Percentiles rank a stretch among this genome's conserved stretches.
Evolutionary conservation across 2,329 filamentous ascomycete genomes (phyloP).

Genomic region (Fusarium nisikadoi): DNA sequence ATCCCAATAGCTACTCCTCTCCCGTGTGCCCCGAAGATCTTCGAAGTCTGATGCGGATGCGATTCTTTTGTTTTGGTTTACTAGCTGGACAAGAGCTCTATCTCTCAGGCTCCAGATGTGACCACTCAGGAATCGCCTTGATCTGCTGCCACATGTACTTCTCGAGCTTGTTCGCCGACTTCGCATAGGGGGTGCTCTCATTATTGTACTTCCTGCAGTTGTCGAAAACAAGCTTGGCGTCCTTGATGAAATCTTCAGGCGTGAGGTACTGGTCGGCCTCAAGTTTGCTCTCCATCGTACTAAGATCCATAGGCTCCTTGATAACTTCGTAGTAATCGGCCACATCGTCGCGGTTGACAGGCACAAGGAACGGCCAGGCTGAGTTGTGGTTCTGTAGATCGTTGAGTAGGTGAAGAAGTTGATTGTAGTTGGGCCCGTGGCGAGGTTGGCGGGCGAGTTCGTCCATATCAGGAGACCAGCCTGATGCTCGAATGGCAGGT

Average conservation of each 20-base stretch:
- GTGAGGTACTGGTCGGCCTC: conserved; percentile 92
- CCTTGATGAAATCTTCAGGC: conserved; percentile 91
- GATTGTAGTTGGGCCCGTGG: conserved; percentile 95
- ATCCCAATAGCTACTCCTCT: neutral
- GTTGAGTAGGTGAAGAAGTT: conserved; percentile 90
- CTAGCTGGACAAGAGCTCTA: conserved; percentile 43
- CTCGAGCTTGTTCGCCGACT: conserved; percentile 91
- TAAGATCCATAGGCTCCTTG: conserved; percentile 95
- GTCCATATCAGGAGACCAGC: conserved; percentile 98
- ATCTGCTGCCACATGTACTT: conserved; percentile 97
- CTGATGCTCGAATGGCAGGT: conserved; percentile 87
- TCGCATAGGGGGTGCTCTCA: conserved; percentile 93
- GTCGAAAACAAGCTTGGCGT: conserved; percentile 89
- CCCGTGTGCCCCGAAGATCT: neutral
- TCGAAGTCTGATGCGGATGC: conserved; percentile 13
- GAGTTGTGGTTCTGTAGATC: conserved; percentile 94
- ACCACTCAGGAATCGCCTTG: conserved; percentile 93
- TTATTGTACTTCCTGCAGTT: conserved; percentile 98
- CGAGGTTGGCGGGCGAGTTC: conserved; percentile 93
- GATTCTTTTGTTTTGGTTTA: conserved; percentile 14
- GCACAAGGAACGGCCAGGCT: conserved; percentile 93
- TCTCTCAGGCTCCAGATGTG: conserved; percentile 65
- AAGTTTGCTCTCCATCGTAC: conserved; percentile 94
- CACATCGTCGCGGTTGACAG: conserved; percentile 95
- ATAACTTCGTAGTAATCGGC: conserved; percentile 99